Conservation (phyloP, 2,329 filamentous ascomycete species). For the Xylaria sp. region DNA sequence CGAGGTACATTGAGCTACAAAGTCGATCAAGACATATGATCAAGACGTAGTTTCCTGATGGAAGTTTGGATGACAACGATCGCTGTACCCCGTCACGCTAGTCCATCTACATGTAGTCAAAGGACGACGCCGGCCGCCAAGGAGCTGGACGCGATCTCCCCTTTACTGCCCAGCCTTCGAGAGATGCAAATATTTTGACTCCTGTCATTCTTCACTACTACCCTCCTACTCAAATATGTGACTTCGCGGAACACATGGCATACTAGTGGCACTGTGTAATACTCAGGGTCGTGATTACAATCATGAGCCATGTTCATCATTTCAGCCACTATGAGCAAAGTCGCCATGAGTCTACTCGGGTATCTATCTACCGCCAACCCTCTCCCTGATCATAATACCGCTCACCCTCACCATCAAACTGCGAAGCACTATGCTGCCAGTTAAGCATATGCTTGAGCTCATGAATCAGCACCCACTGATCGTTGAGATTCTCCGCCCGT, state of each 20-base stretch:
- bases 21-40: too few relatives aligned
- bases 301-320: constrained; percentile 8
- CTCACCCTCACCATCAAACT: constrained; percentile 17
- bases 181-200: constrained; percentile 9
- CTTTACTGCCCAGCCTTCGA: constrained; percentile 7
- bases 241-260: constrained; percentile 10
- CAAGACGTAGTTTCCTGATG: too few relatives aligned
- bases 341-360: constrained; percentile 10
- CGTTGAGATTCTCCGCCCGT: constrained; percentile 8
- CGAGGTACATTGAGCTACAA: too few relatives aligned
- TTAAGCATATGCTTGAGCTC: constrained; percentile 19
- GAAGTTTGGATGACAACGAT: too few relatives aligned
- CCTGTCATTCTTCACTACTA: constrained; percentile 5
- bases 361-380: constrained; percentile 7
- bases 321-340: constrained; percentile 9
- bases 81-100: too few relatives aligned
- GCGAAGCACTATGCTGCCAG: constrained; percentile 24
- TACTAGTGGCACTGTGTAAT: constrained; percentile 9
- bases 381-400: constrained; percentile 11
- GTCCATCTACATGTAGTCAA: too few relatives aligned
- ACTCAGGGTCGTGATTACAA: constrained; percentile 11
- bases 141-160: too few relatives aligned
- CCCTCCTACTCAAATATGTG: constrained; percentile 8
- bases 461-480: constrained; percentile 8
- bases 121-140: too few relatives aligned